Conservation (phyloP, 208 protist genomes). For the Zelonia costaricensis region DNA sequence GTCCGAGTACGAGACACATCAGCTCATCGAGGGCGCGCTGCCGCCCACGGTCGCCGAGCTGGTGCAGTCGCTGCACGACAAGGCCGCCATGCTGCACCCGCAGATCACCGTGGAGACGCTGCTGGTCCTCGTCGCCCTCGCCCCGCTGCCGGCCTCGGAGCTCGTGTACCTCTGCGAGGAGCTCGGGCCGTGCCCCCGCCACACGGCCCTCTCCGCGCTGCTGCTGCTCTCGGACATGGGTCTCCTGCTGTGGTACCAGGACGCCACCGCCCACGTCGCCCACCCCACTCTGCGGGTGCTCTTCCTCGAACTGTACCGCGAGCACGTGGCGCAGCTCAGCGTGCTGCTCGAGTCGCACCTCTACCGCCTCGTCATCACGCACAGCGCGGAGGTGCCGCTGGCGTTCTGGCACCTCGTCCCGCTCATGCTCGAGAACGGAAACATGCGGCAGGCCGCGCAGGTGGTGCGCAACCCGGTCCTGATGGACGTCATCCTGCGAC, state of each 20-base stretch:
- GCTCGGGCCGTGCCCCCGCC: slow-evolving; percentile 57
- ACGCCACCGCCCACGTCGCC: slow-evolving; percentile 51
- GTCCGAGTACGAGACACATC: slow-evolving; percentile 45
- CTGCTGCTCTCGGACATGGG: slow-evolving; percentile 64
- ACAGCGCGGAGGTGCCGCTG: slow-evolving; percentile 62
- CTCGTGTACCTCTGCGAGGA: slow-evolving; percentile 80
- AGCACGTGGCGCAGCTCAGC: slow-evolving; percentile 56
- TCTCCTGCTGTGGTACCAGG: slow-evolving; percentile 47
- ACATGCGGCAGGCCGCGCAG: slow-evolving; percentile 41
- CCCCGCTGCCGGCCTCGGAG: slow-evolving; percentile 67
- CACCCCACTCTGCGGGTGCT: slow-evolving; percentile 41
- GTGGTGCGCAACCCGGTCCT: slow-evolving; percentile 54
- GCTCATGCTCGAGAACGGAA: slow-evolving; percentile 77
- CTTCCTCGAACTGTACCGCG: slow-evolving; percentile 42
- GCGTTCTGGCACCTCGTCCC: slow-evolving; percentile 61
- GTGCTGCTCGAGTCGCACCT: slow-evolving; percentile 81
- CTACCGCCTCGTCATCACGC: slow-evolving; percentile 66
- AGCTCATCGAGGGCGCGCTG: slow-evolving; percentile 46
- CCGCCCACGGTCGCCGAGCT: slow-evolving; percentile 56
- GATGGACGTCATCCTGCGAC: slow-evolving; percentile 55
- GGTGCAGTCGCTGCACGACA: slow-evolving; percentile 41
- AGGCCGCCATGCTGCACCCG: slow-evolving; percentile 42
- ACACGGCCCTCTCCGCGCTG: slow-evolving; percentile 65
- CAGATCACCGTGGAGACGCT: slow-evolving; percentile 54
- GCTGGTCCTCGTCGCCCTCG: slow-evolving; percentile 48